Evolutionary conservation across 352 stramenopile genomes (phyloP), one percentile per base, ranked within the genome.

Genomic region (Phytophthora agathidicida): DNA sequence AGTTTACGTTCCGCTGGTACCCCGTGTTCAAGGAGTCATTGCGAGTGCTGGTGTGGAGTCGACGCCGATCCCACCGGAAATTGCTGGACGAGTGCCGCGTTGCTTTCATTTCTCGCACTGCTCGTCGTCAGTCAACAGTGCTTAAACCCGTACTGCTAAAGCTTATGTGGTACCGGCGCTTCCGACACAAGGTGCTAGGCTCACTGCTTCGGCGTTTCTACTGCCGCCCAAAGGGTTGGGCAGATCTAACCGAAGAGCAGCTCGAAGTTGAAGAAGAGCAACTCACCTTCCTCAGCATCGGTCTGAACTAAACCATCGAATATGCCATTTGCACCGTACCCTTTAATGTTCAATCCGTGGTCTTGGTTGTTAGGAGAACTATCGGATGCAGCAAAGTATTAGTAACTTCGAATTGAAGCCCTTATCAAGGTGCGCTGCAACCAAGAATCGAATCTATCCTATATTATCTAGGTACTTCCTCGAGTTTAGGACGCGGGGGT

Each of bases 111-210:
- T 11, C 7, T 10, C 42, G 26, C 17, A 41, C 20, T 35, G 28
- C 42, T 5, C 33, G 36, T 8, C 19, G 16, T 22, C 19, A 61
- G 22, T 22, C 28, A n/a, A 3, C 11, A 17, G 30, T 39, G 23
- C 22, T 67, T 13, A 55, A 51, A 9, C 33, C 49, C 11, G 27
- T 67, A 16, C 20, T 67, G 35, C 19, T 61, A 33, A 54, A 35
- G 33, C 42, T 50, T 20, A 41, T 61, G 31, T 67, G 58, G 58
- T 47, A 31, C 42, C 56, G 49, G 16, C 58, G 42, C 19, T 67
- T 61, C 33, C 49, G 28, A 20, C 20, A 17, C 7, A 41, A 24
- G 3, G 49, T 61, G 33, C 33, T 67, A 5, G 27, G 26, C 0
- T 44, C 49, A 28, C 30, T 67, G 2, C 42, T 16, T 11, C 49